Conservation (phyloP, 345 rosid species). For the Physaria fendleri region DNA sequence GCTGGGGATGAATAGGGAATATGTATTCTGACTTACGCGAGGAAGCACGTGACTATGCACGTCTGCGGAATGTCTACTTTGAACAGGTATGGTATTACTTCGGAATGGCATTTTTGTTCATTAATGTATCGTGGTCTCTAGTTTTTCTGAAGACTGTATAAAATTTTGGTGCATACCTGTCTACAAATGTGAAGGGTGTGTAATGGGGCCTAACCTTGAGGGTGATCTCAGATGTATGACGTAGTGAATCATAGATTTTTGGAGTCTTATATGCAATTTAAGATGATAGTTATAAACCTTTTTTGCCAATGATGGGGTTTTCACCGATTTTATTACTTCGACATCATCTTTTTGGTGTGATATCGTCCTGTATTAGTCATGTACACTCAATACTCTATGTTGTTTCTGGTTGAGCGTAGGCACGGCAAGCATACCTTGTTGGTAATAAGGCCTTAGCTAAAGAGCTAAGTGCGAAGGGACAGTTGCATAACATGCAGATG, state of each 20-base stretch:
- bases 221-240: too few relatives aligned
- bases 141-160: neutral
- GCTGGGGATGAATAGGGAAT: conserved; percentile 55
- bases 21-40: conserved; percentile 85
- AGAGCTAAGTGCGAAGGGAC: conserved; percentile 91
- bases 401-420: conserved; percentile 39
- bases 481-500: conserved; percentile 85
- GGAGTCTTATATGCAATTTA: neutral
- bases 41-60: conserved; percentile 93
- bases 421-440: conserved; percentile 78
- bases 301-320: neutral
- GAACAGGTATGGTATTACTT: conserved; percentile 63
- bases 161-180: neutral
- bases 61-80: conserved; percentile 80
- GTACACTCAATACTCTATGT: neutral
- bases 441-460: conserved; percentile 94
- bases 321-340: neutral
- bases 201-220: neutral
- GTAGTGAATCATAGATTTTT: too few relatives aligned
- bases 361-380: neutral
- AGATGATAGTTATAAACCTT: neutral
- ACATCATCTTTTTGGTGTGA: neutral
- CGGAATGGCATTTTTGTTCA: neutral
- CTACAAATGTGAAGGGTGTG: neutral
- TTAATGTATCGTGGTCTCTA: neutral